Evolutionary conservation across 345 rosid genomes (phyloP).

Genomic region (Eucalyptus cloeziana): DNA sequence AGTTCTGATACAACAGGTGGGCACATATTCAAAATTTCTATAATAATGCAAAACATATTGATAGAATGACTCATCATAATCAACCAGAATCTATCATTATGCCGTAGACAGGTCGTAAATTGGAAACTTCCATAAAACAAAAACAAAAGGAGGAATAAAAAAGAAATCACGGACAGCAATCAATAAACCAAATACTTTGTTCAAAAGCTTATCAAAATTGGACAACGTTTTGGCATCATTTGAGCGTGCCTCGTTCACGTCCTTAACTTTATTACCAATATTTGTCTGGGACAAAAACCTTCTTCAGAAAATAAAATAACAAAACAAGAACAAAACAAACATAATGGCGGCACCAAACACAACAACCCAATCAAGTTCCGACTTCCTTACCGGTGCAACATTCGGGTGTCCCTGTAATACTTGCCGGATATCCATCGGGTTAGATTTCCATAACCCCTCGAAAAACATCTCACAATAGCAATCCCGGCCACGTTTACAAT

Average conservation of each 20-base stretch:
- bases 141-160: not conserved
- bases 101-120: too few relatives aligned
- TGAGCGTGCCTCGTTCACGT: not conserved
- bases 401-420: not conserved
- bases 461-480: not conserved
- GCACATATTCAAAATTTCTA: too few relatives aligned
- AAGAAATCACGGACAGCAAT: not conserved
- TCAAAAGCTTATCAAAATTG: not conserved
- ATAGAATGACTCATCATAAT: too few relatives aligned
- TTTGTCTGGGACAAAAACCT: not conserved
- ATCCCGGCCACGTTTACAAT: fast-evolving
- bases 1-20: too few relatives aligned
- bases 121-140: not conserved
- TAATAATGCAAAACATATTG: too few relatives aligned
- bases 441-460: not conserved
- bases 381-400: not conserved
- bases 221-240: not conserved
- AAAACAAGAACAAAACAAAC: too few relatives aligned
- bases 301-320: too few relatives aligned
- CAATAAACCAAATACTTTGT: not conserved
- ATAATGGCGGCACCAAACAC: not conserved
- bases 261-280: not conserved
- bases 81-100: too few relatives aligned
- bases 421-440: not conserved
- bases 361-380: not conserved